These are phyloP conservation scores for Triangularia setosa DNA, from an alignment of 2,329 filamentous ascomycete species.

Conservation along the genomic window DNA sequence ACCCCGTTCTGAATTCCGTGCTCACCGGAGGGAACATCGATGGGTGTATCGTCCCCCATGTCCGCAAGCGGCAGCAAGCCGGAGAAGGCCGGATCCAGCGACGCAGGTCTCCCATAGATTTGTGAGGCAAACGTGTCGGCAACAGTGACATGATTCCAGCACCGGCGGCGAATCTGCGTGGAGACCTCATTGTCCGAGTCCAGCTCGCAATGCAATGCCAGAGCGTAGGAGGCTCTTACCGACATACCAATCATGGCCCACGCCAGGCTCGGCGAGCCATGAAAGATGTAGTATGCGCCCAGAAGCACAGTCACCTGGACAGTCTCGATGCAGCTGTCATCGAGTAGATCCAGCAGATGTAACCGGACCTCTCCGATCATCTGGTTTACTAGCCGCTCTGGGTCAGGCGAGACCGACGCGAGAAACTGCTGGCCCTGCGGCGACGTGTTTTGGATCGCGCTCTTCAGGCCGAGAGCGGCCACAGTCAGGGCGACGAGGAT, in stretches of 20 bases:
- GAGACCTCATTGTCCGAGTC: not conserved
- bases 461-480: conserved; percentile 1
- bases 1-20: not conserved
- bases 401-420: not conserved
- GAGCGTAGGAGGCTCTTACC: conserved; percentile 1
- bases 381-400: not conserved
- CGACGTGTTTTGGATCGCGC: not conserved
- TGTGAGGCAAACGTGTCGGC: conserved; percentile 2
- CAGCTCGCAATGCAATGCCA: conserved; percentile 1
- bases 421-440: conserved; percentile 1
- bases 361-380: conserved; percentile 1
- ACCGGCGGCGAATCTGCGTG: not conserved
- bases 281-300: conserved; percentile 1
- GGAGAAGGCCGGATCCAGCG: conserved; percentile 1
- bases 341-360: not conserved
- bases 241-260: conserved; percentile 2
- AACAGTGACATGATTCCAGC: conserved; percentile 1
- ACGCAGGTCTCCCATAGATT: not conserved
- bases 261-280: conserved; percentile 2
- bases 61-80: not conserved
- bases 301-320: conserved; percentile 1
- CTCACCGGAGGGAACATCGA: not conserved
- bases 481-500: conserved; percentile 1
- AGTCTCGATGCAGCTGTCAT: conserved; percentile 3
- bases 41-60: not conserved